Evolutionary conservation across 768 basidiomycete genomes (phyloP), one percentile per base, ranked within the genome.

Genomic region (Hygrophorus pudorinus): DNA sequence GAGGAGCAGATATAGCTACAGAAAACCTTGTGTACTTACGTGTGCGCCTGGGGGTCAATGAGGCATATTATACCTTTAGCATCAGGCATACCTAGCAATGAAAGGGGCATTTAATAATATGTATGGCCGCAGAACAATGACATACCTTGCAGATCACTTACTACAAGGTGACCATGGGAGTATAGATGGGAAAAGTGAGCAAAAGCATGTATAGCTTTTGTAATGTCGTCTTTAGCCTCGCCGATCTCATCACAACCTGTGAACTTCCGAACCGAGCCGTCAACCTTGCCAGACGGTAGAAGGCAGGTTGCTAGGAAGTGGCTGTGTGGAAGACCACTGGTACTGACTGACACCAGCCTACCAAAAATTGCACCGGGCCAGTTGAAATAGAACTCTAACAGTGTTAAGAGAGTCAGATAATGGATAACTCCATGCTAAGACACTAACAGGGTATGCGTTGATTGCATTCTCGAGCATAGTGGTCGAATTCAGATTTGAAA

Each of bases 141-240:
- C 43, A 28, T 44, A 44, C 43, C 43, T 24, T 44, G 43, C 10
- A 44, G 17, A 28, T 44, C 43, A 18, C 43, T 46, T 3, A 56
- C 36, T 6, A 56, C 27, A 9, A 47, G 11, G 17, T 50, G 39
- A 12, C 36, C 35, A 1, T 30, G 12, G 7, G 53, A 46, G 17
- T 34, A 52, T 2, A 51, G 2, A 0, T 34, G 20, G 5, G 43
- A 28, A 28, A 46, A 55, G 34, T 56, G 56, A 1, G 56, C 49
- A 28, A 58, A 56, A 1, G 54, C 50, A 45, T 58, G 56, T 13
- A 58, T 45, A 13, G 48, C 45, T 11, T 39, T 31, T 9, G 53
- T 53, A 27, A 53, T 13, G 1, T 35, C 1, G 27, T 55, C 46
- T 10, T 10, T 14, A 1, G 32, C 46, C 17, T n/a, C 30, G 1